Base-by-base conservation (phyloP, 768 basidiomycete genomes). In the Melanogaster broomeanus region DNA sequence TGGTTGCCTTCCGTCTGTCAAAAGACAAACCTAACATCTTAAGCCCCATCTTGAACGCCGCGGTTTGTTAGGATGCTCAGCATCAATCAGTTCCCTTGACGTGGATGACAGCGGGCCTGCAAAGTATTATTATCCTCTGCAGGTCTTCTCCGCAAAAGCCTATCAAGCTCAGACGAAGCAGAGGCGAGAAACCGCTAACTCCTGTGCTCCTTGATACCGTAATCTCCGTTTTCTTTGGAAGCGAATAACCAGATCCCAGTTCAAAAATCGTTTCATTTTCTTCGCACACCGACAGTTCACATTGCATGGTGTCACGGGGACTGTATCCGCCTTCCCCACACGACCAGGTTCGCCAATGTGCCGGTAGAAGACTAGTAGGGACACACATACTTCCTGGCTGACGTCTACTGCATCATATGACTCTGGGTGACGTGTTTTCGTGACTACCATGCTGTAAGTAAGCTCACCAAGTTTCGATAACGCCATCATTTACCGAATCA, bases 111-210 rank as follows among this genome's bases (percentile, higher is more conserved):
- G n/a, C n/a, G 37, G 48, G 9, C 19, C 24, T 35, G 28, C 48
- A 19, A 30, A 49, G 52, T 60, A 56, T 48, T 57, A 65, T 67
- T 49, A 60, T 56, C 42, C 47, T 48, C 44, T 31, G 27, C 45
- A 41, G 48, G 57, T 56, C 28, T 53, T 59, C 59, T 65, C 68
- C 68, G 68, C 52, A 59, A 69, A 69, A 59, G 68, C 68, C 68
- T 69, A 69, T 69, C 68, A 68, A 45, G 53, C 57, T 55, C 48
- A 62, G 62, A 51, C 53, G 56, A 56, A 60, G 56, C 56, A 55
- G 43, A 46, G 15, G 33, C 27, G 33, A 31, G 41, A 51, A 25
- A 53, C 59, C 64, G 69, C 54, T 65, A 67, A 65, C 60, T 51
- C 67, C 64, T 58, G 55, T 44, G 38, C 53, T 51, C 48, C 52